phyloP scores from a whole-genome alignment of 2,329 filamentous ascomycete species.

The Aspergillus persii region DNA sequence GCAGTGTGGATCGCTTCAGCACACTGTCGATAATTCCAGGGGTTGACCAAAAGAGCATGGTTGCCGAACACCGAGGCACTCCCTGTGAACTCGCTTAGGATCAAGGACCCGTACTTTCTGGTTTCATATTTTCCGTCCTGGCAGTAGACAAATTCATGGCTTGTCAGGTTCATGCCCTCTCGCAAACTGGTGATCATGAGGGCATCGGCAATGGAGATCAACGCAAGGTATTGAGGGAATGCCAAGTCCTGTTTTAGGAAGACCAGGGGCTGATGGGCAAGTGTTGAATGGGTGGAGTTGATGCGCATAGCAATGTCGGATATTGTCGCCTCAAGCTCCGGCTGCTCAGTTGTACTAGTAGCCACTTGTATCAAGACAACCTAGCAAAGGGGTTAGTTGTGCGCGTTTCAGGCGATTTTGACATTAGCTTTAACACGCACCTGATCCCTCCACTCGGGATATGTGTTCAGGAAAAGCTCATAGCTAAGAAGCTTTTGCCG shows the following conservation, averaged over 20 bases:
- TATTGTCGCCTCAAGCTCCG: conserved; percentile 81
- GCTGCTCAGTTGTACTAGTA: conserved; percentile 83
- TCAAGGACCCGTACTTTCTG: conserved; percentile 83
- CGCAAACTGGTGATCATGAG: conserved; percentile 93
- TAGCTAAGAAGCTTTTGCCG: conserved; percentile 90
- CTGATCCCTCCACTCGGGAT: conserved; percentile 82
- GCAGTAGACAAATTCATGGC: conserved; percentile 89
- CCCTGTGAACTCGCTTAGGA: conserved; percentile 92
- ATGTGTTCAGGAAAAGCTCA: conserved; percentile 90
- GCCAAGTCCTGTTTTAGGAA: conserved; percentile 94
- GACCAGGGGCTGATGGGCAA: conserved; percentile 88
- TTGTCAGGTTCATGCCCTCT: conserved; percentile 96
- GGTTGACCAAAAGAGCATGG: conserved; percentile 82
- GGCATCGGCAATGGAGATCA: conserved; percentile 84
- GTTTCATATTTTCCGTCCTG: conserved; percentile 74
- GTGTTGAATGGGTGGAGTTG: conserved; percentile 84
- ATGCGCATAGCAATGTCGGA: conserved; percentile 93
- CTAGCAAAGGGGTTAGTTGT: conserved; percentile 28
- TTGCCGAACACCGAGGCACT: conserved; percentile 81
- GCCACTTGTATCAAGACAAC: conserved; percentile 93
- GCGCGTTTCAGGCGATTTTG: neutral
- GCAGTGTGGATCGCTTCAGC: conserved; percentile 81
- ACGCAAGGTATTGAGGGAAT: conserved; percentile 87
- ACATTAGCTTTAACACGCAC: conserved; percentile 27
- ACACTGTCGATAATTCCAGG: conserved; percentile 90